Evolutionary conservation across 1,284 basidiomycete species (phyloP), one percentile per base, ranked within the genome.

Genomic region (Lignosus rhinocerotis): DNA sequence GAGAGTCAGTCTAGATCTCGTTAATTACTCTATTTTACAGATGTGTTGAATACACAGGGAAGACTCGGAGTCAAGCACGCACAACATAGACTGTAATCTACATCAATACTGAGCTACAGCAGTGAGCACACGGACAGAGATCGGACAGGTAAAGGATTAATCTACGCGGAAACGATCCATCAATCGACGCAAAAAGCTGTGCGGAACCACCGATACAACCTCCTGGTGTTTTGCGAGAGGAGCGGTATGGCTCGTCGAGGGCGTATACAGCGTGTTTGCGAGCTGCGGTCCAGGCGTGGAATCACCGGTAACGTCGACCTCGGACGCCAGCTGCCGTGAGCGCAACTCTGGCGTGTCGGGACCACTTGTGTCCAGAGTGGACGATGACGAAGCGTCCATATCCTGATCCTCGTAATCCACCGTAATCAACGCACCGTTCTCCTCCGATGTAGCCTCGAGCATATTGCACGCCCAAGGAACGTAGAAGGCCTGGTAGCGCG

Each of bases 151-250:
- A 14, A n/a, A 44, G 7, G 2, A 41, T 47, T 51, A 60, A 9
- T 64, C 55, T 11, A 61, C 60, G 52, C 63, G 57, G 41, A 69
- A 64, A 14, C 58, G 58, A 25, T 66, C 67, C 61, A 69, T 63
- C 25, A 67, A 61, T 33, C 63, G 60, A 36, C 62, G 60, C 19
- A 69, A 34, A 8, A 67, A 47, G 11, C 25, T 30, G 10, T 19
- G 16, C 43, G 21, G n/a, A 7, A 11, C 11, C 39, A 56, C 56
- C 6, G 59, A 3, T 61, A 62, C 39, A 59, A 57, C 33, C 32
- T 44, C 19, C 42, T 54, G 12, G 31, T 42, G 52, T 33, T 51
- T 58, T 41, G 44, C 21, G 38, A 46, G n/a, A 16, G 51, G 4
- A 5, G 31, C 41, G 25, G 21, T 8, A 8, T 45, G 43, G 21